Evolutionary conservation across 2,329 filamentous ascomycete genomes (phyloP), one percentile per base, ranked within the genome.

Genomic region (Alternaria ethzedia): DNA sequence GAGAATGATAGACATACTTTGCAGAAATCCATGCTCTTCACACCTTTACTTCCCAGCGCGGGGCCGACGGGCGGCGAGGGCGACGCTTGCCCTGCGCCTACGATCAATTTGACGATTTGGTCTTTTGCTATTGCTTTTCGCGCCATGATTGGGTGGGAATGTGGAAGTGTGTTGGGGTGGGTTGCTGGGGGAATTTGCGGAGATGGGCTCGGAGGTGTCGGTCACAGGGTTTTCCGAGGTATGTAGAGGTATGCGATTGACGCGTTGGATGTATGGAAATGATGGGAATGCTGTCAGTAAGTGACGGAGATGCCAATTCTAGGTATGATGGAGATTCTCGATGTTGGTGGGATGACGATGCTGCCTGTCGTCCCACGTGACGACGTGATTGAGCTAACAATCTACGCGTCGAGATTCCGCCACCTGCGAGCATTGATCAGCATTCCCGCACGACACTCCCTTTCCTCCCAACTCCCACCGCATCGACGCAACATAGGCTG

Each of bases 1-100:
- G 30, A 25, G 28, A 21, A 25, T 21, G 21, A 2, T 32, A 6
- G 10, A 56, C 61, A 13, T 67, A 67, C 65, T 56, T 67, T 98
- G 89, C 96, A 98, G 81, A 98, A 99, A 83, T 99, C 96, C 91
- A 99, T 99, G 62, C 92, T 96, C 86, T 99, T 99, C 67, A 99
- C 92, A 86, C 96, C 96, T 85, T 97, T 98, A 81, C 91, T 95
- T 83, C 96, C 96, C 70, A 99, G 87, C 57, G 96, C 96, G 62
- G 96, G 96, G 85, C 96, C 96, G 75, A 99, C 94, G 5, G 96
- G 96, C 32, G 96, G 96, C 82, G 94, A 96, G 28, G 96, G 96
- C 75, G 90, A 95, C 64, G 96, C 96, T 82, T 97, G 93, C 25
- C 96, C 96, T 61, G 96, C 96, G 75, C 95, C 96, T 66, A 99